Evolutionary conservation across 768 basidiomycete species (phyloP), one percentile per base, ranked within the genome.

Genomic region (Sporobolomyces phaffii): DNA sequence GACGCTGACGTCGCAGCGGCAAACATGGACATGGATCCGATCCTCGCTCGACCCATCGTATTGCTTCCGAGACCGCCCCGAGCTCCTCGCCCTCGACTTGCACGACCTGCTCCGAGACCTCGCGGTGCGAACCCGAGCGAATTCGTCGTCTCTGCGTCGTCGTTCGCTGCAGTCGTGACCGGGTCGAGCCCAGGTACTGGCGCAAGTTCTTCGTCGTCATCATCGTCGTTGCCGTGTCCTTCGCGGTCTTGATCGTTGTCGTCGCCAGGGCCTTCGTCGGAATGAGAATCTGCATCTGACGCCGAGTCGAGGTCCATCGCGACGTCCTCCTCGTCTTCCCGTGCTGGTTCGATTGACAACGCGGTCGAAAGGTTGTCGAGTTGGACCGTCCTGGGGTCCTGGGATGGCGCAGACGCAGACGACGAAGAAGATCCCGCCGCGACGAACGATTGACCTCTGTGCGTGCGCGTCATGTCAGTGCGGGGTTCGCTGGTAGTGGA

Each of bases 401-500:
- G 29, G 51, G 89, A 4, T 86, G 85, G 47, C 73, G 71, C 47
- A 60, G n/a, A n/a, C n/a, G n/a, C n/a, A n/a, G n/a, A n/a, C n/a
- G n/a, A n/a, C 38, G 60, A 38, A 28, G 34, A 54, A 14, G 29
- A n/a, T 17, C 69, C 70, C 22, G 61, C 67, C 5, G 63, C 53
- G 36, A 68, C 62, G 62, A 65, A 68, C 26, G 73, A 44, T 2
- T 36, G 54, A 15, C 53, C 62, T 18, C 70, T 72, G 64, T 11
- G 4, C 9, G n/a, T 2, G 2, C 2, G 34, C 7, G 41, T 1
- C 2, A 17, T 31, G 18, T 14, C n/a, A n/a, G 26, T 17, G 29
- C 24, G 5, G 36, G 50, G 4, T 51, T 28, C 14, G 26, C 7
- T 8, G 38, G 9, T 28, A 10, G 17, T 8, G n/a, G 1, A 10